These are phyloP conservation scores for Harrya chromipes DNA, from an alignment of 768 basidiomycete genomes.

Conservation along the genomic window DNA sequence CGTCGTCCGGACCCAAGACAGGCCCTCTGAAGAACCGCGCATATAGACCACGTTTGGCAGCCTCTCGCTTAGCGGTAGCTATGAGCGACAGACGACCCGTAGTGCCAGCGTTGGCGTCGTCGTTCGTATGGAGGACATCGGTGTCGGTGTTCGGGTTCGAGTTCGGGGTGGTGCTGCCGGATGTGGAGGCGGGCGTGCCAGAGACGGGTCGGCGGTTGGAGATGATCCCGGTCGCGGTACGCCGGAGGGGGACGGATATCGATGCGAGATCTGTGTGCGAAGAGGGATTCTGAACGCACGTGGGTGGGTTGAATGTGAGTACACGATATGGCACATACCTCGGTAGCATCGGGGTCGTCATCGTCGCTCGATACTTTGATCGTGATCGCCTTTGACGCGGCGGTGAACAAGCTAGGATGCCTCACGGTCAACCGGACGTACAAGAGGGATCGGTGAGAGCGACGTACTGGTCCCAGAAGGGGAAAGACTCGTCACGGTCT, in stretches of 20 bases:
- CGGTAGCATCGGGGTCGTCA: constrained; percentile 32
- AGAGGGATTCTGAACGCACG: constrained; percentile 12
- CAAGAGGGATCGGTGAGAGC: background rate
- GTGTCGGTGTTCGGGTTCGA: constrained; percentile 6
- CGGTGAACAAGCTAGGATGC: constrained; percentile 55
- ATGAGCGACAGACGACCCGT: constrained; percentile 46
- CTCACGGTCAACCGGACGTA: background rate
- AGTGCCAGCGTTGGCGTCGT: background rate
- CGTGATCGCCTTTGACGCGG: constrained; percentile 80
- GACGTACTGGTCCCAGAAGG: constrained; percentile 97
- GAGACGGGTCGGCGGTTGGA: constrained; percentile 62
- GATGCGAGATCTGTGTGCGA: constrained; percentile 6
- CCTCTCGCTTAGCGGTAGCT: constrained; percentile 68
- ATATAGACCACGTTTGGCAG: constrained; percentile 74
- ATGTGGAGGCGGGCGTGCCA: constrained; percentile 47
- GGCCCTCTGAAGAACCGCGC: constrained; percentile 80
- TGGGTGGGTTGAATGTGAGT: no score
- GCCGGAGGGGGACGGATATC: constrained; percentile 37
- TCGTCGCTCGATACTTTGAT: constrained; percentile 58
- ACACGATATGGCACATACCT: background rate
- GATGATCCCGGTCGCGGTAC: constrained; percentile 73
- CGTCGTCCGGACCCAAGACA: constrained; percentile 49
- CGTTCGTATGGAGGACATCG: background rate
- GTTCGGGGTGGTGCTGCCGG: constrained; percentile 43
- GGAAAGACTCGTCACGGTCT: constrained; percentile 92